phyloP scores from a whole-genome alignment of 1,284 basidiomycete genomes.

The Cerrena zonata region DNA sequence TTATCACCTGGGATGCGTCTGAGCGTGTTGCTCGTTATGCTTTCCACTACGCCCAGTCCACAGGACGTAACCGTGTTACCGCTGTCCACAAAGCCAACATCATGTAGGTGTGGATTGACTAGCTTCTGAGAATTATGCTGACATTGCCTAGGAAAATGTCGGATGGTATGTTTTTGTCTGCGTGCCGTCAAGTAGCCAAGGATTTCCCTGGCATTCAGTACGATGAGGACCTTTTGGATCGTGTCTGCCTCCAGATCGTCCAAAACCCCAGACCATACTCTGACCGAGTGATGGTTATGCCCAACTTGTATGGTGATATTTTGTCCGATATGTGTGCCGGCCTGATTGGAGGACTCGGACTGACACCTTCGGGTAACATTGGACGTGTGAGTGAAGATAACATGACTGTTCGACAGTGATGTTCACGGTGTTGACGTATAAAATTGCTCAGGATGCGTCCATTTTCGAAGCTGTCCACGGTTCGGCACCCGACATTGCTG shows the following conservation, averaged over 20 bases:
- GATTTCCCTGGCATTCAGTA: constrained; percentile 92
- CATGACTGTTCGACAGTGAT: not conserved
- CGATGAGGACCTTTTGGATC: constrained; percentile 96
- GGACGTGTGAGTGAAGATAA: constrained; percentile 63
- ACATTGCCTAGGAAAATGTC: constrained; percentile 82
- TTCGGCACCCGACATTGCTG: constrained; percentile 85
- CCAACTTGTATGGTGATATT: constrained; percentile 97
- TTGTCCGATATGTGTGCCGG: constrained; percentile 99
- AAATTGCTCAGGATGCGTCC: constrained; percentile 74
- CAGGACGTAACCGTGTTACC: constrained; percentile 87
- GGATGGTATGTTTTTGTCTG: constrained; percentile 98
- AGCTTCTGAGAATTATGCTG: constrained; percentile 10
- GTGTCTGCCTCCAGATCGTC: constrained; percentile 88
- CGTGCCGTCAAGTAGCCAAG: constrained; percentile 93
- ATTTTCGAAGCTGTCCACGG: constrained; percentile 99
- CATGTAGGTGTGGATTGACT: constrained; percentile 55
- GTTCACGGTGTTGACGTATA: constrained; percentile 10
- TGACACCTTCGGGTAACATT: constrained; percentile 98
- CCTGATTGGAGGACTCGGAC: constrained; percentile 93
- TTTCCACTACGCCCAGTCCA: constrained; percentile 91
- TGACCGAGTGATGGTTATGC: constrained; percentile 99
- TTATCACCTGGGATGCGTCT: constrained; percentile 98
- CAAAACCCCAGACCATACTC: constrained; percentile 92
- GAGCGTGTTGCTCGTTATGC: constrained; percentile 98
- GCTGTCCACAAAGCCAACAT: constrained; percentile 99